Evolutionary conservation across 768 basidiomycete species (phyloP), one percentile per base, ranked within the genome.

Genomic region (Macrolepiota albuminosa): DNA sequence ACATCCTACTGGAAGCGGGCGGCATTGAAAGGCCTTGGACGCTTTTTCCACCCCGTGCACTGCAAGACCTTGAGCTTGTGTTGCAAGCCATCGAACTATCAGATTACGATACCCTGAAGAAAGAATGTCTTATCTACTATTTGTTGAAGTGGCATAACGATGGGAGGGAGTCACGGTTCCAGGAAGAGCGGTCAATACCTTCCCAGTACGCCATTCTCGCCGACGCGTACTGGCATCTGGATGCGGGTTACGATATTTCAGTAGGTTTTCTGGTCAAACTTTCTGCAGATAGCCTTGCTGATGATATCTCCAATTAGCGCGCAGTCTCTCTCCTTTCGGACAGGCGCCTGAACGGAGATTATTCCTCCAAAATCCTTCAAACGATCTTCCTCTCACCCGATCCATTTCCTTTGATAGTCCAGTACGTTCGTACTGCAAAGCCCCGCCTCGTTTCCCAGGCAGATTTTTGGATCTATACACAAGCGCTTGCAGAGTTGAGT

Each of bases 181-280:
- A 74, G 68, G 56, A 76, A 70, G 70, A 83, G 70, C 74, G 80
- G 33, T 84, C 81, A 65, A 86, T 94, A 61, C 85, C 89, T 4
- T 87, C 89, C 3, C 91, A 92, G 65, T 93, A 92, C 66, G 77
- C 81, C 7, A 74, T 80, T 4, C 79, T 93, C 50, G 83, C 89
- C n/a, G 87, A 91, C 73, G 91, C 92, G 67, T 93, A 93, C 74
- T 94, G 89, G 88, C 74, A 84, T 69, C 74, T 94, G 60, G 92
- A 94, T 72, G 79, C 83, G 2, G 89, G 88, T 11, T 76, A 79
- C n/a, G 76, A 85, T 47, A 69, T 88, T 54, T 70, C 81, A 50
- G 91, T 92, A 70, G 63, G 88, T 81, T 14, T 52, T 43, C 47
- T 52, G 55, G 37, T n/a, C 43, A 37, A 50, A 31, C 31, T 55